Base-by-base conservation (phyloP, 192 early-diverging fungal genomes). In the Mortierella claussenii region DNA sequence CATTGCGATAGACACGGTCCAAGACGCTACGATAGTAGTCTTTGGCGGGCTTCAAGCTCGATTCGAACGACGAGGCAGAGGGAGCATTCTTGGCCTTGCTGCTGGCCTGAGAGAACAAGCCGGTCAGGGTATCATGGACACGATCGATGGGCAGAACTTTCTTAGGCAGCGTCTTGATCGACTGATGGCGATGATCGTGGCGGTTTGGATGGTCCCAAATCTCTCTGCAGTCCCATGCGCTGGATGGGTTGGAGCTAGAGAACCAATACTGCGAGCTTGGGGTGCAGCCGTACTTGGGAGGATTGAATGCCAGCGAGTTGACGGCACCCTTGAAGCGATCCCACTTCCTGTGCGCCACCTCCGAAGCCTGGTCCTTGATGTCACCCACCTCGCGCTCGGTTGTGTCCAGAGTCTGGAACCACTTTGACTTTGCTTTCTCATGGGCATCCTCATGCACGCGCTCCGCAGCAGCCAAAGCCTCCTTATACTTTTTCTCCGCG, bases 181-280 rank as follows among this genome's bases (percentile, higher is more conserved):
- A 33, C 0, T 45, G 57, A 26, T 67, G 73, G 6, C 64, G 32
- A 28, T 76, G 64, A 17, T 76, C 59, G 7, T 57, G 46, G 0
- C 65, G 57, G 7, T 50, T 55, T 11, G 73, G 59, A 13, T 76
- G 73, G 24, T 76, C 73, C 73, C 73, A 76, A 12, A 76, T 57
- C 59, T 76, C 73, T 23, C 73, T 53, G 37, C 73, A 76, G 23
- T 76, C 73, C 73, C 73, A 76, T 8, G 13, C 43, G 1, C 30
- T 17, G 12, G 63, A 51, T 1, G 56, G 63, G 6, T 63, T 33
- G 26, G 54, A 43, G 26, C 56, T 40, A 2, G 73, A 76, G 55
- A 76, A 76, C 73, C 73, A 76, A 47, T 76, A 76, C 32, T 76
- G 73, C 0, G 73, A 62, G 20, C 32, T 57, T 11, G 73, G 73